Conservation (phyloP, 306 rosid species). For the Vachellia pachyceras region DNA sequence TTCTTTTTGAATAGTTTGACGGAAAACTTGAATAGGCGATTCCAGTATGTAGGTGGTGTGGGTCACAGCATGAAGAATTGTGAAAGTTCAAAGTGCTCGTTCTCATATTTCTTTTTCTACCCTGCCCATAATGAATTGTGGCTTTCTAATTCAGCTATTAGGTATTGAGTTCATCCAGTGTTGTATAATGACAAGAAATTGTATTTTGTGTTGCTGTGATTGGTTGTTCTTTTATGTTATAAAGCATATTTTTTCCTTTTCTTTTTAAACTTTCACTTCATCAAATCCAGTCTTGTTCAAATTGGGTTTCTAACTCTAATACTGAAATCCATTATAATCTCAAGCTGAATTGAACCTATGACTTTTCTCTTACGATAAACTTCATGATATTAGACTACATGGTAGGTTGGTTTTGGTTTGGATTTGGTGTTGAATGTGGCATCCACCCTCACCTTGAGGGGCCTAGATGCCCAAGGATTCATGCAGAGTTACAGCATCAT, state of each 20-base stretch:
- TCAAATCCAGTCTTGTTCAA: not conserved
- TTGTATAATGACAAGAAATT: too few relatives aligned
- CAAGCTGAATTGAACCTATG: too few relatives aligned
- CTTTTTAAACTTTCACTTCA: not conserved
- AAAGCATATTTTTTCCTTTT: not conserved
- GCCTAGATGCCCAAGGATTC: not conserved
- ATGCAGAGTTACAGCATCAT: not conserved
- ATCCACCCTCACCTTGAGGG: not conserved
- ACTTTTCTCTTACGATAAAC: too few relatives aligned
- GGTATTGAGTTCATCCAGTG: too few relatives aligned
- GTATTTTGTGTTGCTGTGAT: not conserved
- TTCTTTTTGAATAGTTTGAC: not conserved
- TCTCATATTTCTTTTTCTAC: not conserved
- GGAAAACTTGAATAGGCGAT: not conserved
- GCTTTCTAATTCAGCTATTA: too few relatives aligned
- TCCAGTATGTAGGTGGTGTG: not conserved
- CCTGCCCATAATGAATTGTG: not conserved
- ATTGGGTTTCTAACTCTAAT: constrained; percentile 48
- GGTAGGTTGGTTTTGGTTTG: too few relatives aligned
- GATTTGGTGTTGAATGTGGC: not conserved
- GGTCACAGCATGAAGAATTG: not conserved
- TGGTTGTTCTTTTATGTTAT: constrained; percentile 1
- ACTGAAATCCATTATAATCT: constrained; percentile 50
- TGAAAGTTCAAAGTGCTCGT: too few relatives aligned
- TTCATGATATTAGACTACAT: too few relatives aligned